Evolutionary conservation across 169 alveolate genomes (phyloP).

Genomic region (Babesia microti): DNA sequence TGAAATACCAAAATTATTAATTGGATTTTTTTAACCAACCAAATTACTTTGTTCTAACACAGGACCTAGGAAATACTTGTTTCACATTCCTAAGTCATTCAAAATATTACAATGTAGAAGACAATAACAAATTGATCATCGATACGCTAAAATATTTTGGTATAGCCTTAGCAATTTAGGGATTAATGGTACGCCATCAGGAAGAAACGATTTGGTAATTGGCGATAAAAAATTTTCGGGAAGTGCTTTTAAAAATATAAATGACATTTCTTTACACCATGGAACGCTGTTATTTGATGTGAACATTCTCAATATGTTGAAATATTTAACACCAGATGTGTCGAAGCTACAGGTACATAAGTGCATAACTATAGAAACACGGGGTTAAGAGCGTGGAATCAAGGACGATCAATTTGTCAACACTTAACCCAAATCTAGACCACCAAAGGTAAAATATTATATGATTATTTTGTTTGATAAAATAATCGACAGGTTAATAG

Average conservation of each 20-base stretch:
- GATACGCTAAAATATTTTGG: constrained; percentile 48
- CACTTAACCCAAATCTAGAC: constrained; percentile 29
- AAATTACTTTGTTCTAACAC: not conserved
- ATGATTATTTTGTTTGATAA: not conserved
- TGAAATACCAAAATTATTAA: not conserved
- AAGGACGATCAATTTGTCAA: constrained; percentile 58
- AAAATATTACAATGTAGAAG: constrained; percentile 49
- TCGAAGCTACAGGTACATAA: constrained; percentile 44
- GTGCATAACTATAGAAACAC: constrained; percentile 45
- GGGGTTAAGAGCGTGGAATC: constrained; percentile 68
- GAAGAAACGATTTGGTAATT: constrained; percentile 80
- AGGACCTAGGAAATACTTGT: constrained; percentile 75
- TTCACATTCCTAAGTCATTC: constrained; percentile 71
- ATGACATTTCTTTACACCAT: constrained; percentile 76
- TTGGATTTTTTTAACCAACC: too few relatives aligned
- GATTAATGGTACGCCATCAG: constrained; percentile 60
- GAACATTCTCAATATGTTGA: constrained; percentile 47
- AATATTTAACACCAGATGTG: constrained; percentile 69
- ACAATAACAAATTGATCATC: constrained; percentile 61
- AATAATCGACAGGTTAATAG: not conserved
- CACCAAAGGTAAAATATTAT: constrained; percentile 19
- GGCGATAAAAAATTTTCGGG: constrained; percentile 77
- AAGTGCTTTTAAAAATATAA: constrained; percentile 75
- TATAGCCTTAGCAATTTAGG: constrained; percentile 19
- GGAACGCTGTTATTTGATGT: constrained; percentile 77